phyloP scores from a whole-genome alignment of 345 rosid genomes.

The Diplotaxis tenuifolia region DNA sequence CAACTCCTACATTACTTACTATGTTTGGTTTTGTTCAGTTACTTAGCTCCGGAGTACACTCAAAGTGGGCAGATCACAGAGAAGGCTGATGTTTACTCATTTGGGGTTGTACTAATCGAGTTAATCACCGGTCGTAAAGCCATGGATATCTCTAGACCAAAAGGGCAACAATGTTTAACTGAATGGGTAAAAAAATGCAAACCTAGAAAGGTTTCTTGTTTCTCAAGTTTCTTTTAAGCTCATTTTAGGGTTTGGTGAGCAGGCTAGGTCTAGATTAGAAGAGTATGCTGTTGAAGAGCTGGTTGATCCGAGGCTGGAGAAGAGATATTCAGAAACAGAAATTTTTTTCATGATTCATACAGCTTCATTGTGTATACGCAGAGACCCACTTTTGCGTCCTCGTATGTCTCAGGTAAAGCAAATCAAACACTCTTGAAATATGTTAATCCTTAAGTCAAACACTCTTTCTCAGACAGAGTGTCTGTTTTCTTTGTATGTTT shows the following conservation, averaged over 20 bases:
- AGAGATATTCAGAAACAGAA: constrained; percentile 59
- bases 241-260: constrained; percentile 2
- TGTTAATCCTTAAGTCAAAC: neutral
- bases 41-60: constrained; percentile 96
- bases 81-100: constrained; percentile 96
- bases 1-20: neutral
- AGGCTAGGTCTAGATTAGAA: constrained; percentile 91
- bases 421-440: constrained; percentile 8
- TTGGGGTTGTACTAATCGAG: constrained; percentile 90
- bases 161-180: constrained; percentile 92
- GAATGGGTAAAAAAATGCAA: constrained; percentile 69
- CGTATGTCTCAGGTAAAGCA: constrained; percentile 90
- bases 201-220: neutral
- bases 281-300: constrained; percentile 69
- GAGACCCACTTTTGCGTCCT: constrained; percentile 86
- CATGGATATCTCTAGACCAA: constrained; percentile 80
- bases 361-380: constrained; percentile 79
- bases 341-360: constrained; percentile 89
- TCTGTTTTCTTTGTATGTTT: neutral
- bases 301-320: constrained; percentile 65
- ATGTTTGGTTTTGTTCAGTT: constrained; percentile 46
- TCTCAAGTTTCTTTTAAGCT: neutral
- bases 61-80: constrained; percentile 98
- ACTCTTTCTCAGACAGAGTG: neutral
- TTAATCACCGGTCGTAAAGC: constrained; percentile 96